Base-by-base conservation (phyloP, 352 stramenopile species). In the Phytophthora chlamydospora region DNA sequence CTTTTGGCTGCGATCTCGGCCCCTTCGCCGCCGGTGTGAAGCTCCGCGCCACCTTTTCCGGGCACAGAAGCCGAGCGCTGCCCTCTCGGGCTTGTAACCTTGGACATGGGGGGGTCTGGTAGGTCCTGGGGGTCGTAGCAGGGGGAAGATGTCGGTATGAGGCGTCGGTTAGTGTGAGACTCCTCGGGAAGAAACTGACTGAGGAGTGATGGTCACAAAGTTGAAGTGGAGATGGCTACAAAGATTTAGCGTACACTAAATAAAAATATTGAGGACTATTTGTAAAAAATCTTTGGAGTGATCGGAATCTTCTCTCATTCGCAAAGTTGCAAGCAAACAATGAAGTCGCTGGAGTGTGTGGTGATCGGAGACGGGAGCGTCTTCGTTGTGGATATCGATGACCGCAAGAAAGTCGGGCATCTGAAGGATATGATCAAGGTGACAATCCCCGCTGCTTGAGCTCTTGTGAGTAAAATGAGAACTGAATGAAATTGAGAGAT, bases 1-100 rank as follows among this genome's bases (percentile, higher is more conserved):
- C 82, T 92, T 35, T 81, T 87, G 21, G 58, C 62, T 21, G 76
- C 82, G 50, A 93, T 91, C 34, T 93, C 82, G 11, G 69, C 69
- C 31, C 79, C 80, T 41, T 91, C 83, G n/a, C 68, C 76, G 4
- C 55, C 52, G 9, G 32, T 21, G 27, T 73, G 65, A 17, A 90
- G 74, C 33, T 89, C 59, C 4, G 67, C 72, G 17, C 59, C 66
- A 24, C 47, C 56, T 17, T 59, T 75, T 6, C 66, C 51, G n/a
- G 54, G 24, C 9, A 19, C n/a, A 4, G 66, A 68, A 45, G 44
- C 24, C 43, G 66, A 57, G n/a, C 62, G 61, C 46, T 58, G 53
- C 21, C 19, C 19, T 61, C 55, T 56, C 58, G 57, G 34, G 29
- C 39, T 55, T 19, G 27, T 43, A 9, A 46, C 36, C 45, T 50